Evolutionary conservation across 768 basidiomycete species (phyloP).

Genomic region (Dendrothele bispora): DNA sequence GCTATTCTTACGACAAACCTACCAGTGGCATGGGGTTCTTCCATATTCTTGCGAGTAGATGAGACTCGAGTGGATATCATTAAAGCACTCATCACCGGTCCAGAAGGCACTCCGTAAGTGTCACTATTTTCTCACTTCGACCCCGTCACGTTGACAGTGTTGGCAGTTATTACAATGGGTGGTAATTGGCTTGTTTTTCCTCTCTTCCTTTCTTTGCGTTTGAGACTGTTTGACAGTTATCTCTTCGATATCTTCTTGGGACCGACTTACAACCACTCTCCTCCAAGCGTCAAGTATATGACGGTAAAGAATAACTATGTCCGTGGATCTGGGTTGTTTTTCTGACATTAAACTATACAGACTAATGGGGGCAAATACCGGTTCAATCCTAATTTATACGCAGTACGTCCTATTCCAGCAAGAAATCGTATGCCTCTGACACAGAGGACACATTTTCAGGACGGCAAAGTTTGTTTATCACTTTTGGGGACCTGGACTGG

Average conservation of each 20-base stretch:
- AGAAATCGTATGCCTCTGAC: neutral
- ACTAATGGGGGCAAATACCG: conserved; percentile 87
- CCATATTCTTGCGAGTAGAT: conserved; percentile 90
- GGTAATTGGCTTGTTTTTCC: conserved; percentile 54
- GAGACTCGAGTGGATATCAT: conserved; percentile 90
- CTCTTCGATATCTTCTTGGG: conserved; percentile 94
- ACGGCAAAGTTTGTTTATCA: conserved; percentile 93
- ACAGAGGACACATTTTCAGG: conserved; percentile 39
- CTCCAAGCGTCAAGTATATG: conserved; percentile 76
- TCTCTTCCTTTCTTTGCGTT: neutral
- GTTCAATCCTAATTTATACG: conserved; percentile 95
- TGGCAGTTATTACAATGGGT: conserved; percentile 91
- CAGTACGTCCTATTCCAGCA: conserved; percentile 44
- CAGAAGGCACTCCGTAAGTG: conserved; percentile 89
- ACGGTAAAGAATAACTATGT: conserved; percentile 20
- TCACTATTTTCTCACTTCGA: neutral
- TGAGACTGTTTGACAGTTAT: conserved; percentile 37
- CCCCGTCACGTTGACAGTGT: too few species aligned
- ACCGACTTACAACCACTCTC: conserved; percentile 83
- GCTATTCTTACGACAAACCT: conserved; percentile 92
- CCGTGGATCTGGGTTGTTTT: conserved; percentile 5
- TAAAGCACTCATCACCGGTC: conserved; percentile 89
- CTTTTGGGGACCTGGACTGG: conserved; percentile 91
- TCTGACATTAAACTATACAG: conserved; percentile 31
- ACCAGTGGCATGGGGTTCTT: conserved; percentile 94